Conservation (phyloP, 441 rosid genomes). For the Adansonia gregorii region DNA sequence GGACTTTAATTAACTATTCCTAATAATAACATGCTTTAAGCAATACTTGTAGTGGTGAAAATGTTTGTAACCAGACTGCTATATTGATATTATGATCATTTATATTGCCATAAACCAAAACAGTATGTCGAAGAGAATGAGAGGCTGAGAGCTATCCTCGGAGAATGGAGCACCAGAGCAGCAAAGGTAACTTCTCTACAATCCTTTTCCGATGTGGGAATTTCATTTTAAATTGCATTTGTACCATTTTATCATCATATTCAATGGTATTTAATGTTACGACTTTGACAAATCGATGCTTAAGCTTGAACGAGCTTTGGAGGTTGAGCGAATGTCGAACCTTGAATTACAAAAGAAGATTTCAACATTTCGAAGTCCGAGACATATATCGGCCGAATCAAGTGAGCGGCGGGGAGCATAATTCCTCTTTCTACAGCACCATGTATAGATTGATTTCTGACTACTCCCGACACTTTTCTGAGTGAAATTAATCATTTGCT, state of each 20-base stretch:
- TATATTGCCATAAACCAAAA: slow-evolving; percentile 4
- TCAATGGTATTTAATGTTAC: not conserved
- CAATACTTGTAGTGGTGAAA: not conserved
- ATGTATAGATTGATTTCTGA: slow-evolving; percentile 6
- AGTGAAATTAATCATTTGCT: not conserved
- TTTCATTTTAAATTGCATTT: not conserved
- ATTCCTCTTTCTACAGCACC: not conserved
- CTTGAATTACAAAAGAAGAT: slow-evolving; percentile 60
- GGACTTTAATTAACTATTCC: not conserved
- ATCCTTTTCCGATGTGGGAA: not conserved
- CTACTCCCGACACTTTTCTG: not conserved
- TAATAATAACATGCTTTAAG: not conserved
- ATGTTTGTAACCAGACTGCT: not conserved
- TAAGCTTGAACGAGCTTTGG: slow-evolving; percentile 90
- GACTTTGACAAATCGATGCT: not conserved
- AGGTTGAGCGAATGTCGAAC: slow-evolving; percentile 39
- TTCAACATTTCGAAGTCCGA: slow-evolving; percentile 43
- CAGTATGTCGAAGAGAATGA: slow-evolving; percentile 81
- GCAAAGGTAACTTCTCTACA: slow-evolving; percentile 67
- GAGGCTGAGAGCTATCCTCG: slow-evolving; percentile 50
- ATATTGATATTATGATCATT: not conserved
- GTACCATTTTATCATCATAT: not conserved
- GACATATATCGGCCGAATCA: slow-evolving; percentile 32
- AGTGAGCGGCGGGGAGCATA: slow-evolving; percentile 33
- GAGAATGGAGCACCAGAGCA: slow-evolving; percentile 89